These are phyloP conservation scores for Boletus mariae DNA, from an alignment of 1,284 basidiomycete species.

Conservation along the genomic window DNA sequence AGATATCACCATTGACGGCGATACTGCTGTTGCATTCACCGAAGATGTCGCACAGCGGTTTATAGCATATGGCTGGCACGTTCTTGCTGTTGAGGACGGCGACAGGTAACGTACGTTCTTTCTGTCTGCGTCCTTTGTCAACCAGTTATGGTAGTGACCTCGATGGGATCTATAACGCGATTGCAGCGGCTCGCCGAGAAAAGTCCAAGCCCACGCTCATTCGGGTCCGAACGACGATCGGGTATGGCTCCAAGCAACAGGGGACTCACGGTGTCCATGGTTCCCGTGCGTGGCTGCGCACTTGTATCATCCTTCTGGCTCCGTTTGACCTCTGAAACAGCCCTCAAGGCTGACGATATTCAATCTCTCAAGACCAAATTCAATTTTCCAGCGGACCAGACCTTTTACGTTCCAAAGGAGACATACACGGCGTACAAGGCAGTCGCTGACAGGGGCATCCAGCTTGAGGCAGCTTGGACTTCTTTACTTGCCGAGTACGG, in stretches of 20 bases:
- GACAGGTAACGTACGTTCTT: slow-evolving; percentile 54
- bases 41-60: slow-evolving; percentile 90
- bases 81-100: slow-evolving; percentile 80
- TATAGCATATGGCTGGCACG: slow-evolving; percentile 91
- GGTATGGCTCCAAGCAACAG: slow-evolving; percentile 88
- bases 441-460: slow-evolving; percentile 69
- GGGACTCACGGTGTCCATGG: slow-evolving; percentile 95
- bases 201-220: slow-evolving; percentile 86
- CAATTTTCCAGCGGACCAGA: slow-evolving; percentile 77
- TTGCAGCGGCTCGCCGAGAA: slow-evolving; percentile 73
- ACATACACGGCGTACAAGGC: slow-evolving; percentile 70
- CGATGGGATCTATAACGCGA: slow-evolving; percentile 74
- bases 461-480: slow-evolving; percentile 77
- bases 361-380: slow-evolving; percentile 81
- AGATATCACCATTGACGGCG: slow-evolving; percentile 96
- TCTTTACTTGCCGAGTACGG: slow-evolving; percentile 68
- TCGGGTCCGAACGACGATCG: slow-evolving; percentile 86
- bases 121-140: neutral
- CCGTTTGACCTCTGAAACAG: slow-evolving; percentile 37
- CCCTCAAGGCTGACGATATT: slow-evolving; percentile 93
- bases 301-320: neutral
- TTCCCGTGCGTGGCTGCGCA: slow-evolving; percentile 54
- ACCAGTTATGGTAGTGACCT: slow-evolving; percentile 57
- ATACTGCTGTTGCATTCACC: slow-evolving; percentile 90
- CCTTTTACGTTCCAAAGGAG: slow-evolving; percentile 77